phyloP scores from a whole-genome alignment of 345 rosid genomes.

The Gossypium thurberi region DNA sequence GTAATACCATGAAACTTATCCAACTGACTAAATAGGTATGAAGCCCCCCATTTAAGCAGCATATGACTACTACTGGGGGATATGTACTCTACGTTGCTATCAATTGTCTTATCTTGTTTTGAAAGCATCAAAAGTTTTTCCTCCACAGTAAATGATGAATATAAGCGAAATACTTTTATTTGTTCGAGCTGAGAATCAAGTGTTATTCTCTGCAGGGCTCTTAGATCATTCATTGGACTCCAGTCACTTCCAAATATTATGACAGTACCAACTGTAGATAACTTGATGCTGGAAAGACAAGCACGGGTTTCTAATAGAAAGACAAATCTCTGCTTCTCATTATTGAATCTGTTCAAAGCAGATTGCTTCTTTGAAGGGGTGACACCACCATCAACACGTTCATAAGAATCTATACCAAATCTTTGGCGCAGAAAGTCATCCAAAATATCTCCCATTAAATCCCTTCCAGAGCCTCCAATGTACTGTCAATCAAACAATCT shows the following conservation, averaged over 20 bases:
- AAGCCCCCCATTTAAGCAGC: constrained; percentile 85
- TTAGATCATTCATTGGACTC: constrained; percentile 64
- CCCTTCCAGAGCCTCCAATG: constrained; percentile 36
- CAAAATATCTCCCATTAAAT: constrained; percentile 67
- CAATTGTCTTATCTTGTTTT: constrained; percentile 42
- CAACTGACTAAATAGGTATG: constrained; percentile 54
- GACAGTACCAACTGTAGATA: constrained; percentile 60
- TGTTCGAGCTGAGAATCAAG: constrained; percentile 50
- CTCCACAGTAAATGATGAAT: constrained; percentile 66
- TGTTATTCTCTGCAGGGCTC: constrained; percentile 62
- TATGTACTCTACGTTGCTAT: constrained; percentile 37
- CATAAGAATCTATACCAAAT: constrained; percentile 77
- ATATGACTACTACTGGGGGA: constrained; percentile 36
- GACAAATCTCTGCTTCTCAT: constrained; percentile 57
- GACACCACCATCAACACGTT: constrained; percentile 53
- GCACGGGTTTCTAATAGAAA: constrained; percentile 83
- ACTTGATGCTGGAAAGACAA: constrained; percentile 58
- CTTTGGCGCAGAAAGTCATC: constrained; percentile 70
- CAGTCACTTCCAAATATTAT: constrained; percentile 76
- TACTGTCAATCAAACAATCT: constrained; percentile 37
- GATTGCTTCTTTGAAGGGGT: constrained; percentile 37
- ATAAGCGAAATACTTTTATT: constrained; percentile 70
- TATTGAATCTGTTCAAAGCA: constrained; percentile 66
- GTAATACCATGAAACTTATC: constrained; percentile 46
- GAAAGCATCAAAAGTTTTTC: constrained; percentile 69